Percentiles rank a stretch among this genome's conserved stretches.
phyloP scores from a whole-genome alignment of 176 grass and related monocot species.

The Ensete glaucum region DNA sequence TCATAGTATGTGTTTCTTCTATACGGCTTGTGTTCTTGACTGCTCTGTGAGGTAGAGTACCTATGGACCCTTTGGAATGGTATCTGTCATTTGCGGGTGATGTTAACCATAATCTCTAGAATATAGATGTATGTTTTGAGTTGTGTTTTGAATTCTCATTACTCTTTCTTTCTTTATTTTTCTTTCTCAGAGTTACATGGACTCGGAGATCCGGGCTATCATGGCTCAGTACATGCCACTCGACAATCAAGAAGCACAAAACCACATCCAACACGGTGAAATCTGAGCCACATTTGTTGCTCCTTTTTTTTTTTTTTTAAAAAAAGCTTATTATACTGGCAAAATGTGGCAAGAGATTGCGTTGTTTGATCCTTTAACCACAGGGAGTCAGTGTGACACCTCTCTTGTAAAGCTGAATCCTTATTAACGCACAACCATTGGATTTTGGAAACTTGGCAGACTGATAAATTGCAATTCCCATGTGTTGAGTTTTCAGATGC shows the following conservation, averaged over 20 bases:
- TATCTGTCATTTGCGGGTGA: too few relatives aligned
- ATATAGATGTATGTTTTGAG: not conserved
- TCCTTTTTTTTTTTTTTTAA: not conserved
- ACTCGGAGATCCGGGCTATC: conserved; percentile 10
- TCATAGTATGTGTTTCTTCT: not conserved
- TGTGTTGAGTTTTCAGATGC: too few relatives aligned
- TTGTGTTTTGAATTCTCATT: not conserved
- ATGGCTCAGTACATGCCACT: conserved; percentile 20
- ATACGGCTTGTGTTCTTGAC: too few relatives aligned
- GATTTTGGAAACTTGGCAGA: not conserved
- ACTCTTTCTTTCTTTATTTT: not conserved
- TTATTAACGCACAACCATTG: not conserved
- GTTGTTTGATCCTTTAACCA: not conserved
- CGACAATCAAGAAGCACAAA: conserved; percentile 17
- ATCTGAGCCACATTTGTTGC: not conserved
- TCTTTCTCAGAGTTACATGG: conserved; percentile 11
- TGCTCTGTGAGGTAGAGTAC: too few relatives aligned
- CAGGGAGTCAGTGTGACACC: not conserved
- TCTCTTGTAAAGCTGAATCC: not conserved
- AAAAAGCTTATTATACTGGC: too few relatives aligned
- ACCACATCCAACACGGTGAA: conserved; percentile 2
- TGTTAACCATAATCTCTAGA: too few relatives aligned
- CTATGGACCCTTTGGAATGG: too few relatives aligned
- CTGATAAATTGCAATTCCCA: not conserved
- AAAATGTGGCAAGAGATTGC: not conserved